Evolutionary conservation across 805 yeast species (phyloP).

Genomic region (Diddensiella santjacobensis): DNA sequence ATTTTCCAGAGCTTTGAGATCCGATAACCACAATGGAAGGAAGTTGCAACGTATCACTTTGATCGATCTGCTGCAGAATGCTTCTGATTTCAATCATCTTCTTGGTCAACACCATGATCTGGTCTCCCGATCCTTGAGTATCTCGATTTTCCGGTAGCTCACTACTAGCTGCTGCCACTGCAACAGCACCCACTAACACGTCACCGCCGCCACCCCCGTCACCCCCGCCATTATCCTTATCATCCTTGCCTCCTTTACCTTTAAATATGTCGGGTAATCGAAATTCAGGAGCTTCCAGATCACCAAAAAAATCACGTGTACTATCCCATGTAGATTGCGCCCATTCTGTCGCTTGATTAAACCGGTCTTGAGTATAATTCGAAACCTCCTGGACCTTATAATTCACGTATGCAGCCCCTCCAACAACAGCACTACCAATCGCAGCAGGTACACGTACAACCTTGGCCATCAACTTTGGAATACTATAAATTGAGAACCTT

Average conservation of each 20-base stretch:
- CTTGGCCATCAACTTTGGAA: conserved; percentile 23
- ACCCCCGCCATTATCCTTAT: conserved; percentile 21
- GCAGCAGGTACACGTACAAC: conserved; percentile 55
- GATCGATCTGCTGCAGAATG: conserved; percentile 70
- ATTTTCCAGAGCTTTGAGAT: conserved; percentile 95
- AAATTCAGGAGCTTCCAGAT: conserved; percentile 24
- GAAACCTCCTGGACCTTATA: conserved; percentile 90
- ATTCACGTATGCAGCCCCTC: conserved; percentile 89
- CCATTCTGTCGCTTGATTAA: conserved; percentile 57
- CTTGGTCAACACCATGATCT: conserved; percentile 83
- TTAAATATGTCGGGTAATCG: conserved; percentile 3
- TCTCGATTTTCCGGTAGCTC: conserved; percentile 44
- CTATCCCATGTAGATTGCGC: conserved; percentile 37
- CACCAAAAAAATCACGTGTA: conserved; percentile 51
- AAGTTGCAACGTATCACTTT: conserved; percentile 68
- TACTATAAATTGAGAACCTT: conserved; percentile 16
- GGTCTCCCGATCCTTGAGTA: conserved; percentile 52
- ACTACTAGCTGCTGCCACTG: conserved; percentile 50
- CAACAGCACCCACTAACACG: conserved; percentile 52
- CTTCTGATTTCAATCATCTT: conserved; percentile 96
- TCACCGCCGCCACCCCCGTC: conserved; percentile 34
- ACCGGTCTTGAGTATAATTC: conserved; percentile 60
- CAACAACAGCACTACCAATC: conserved; percentile 87
- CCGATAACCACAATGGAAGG: conserved; percentile 98
- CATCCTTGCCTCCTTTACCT: conserved; percentile 18